Evolutionary conservation across 306 rosid species (phyloP), one percentile per base, ranked within the genome.

Genomic region (Cucurbita argyrosperma): DNA sequence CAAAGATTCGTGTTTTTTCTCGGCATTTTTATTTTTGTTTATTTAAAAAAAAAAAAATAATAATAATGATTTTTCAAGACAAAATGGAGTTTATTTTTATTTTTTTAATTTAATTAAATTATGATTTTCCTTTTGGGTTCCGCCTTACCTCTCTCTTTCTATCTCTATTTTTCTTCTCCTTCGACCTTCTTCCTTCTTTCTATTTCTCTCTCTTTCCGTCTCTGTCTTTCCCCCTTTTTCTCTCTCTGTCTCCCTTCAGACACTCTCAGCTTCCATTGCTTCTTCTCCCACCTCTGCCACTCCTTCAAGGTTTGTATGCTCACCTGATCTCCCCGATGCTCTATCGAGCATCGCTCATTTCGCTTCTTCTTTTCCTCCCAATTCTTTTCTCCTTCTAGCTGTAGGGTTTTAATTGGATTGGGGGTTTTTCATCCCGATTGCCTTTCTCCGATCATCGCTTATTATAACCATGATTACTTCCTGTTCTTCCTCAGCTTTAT

Each of bases 221-320:
- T 78, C 49, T 62, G 65, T 78, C 70, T 46, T 76, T 47, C 18
- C 61, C 18, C 11, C 40, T 23, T 38, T 21, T 11, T 21, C 42
- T 74, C 77, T 62, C 72, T 71, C 13, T 67, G 80, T 53, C 76
- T 63, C 45, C 74, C 62, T 80, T 86, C 18, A 84, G 78, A 87
- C 84, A 86, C 92, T 89, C 89, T 83, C 81, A 78, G 84, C 85
- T 79, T 75, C 66, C 87, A 62, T 83, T 78, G 81, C 83, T 83
- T 85, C 79, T 87, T 88, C 76, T 60, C 83, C 72, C 75, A 81
- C 72, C 89, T 79, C 78, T 75, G 80, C 75, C 79, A 76, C 80
- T 86, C 77, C 77, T 84, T 82, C 79, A 85, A 89, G 97, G 97
- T 94, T 82, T 74, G 85, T 87, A 76, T 69, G 76, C 83, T 86